phyloP scores from a whole-genome alignment of 805 yeast genomes.

The Lipomyces chichibuensis region DNA sequence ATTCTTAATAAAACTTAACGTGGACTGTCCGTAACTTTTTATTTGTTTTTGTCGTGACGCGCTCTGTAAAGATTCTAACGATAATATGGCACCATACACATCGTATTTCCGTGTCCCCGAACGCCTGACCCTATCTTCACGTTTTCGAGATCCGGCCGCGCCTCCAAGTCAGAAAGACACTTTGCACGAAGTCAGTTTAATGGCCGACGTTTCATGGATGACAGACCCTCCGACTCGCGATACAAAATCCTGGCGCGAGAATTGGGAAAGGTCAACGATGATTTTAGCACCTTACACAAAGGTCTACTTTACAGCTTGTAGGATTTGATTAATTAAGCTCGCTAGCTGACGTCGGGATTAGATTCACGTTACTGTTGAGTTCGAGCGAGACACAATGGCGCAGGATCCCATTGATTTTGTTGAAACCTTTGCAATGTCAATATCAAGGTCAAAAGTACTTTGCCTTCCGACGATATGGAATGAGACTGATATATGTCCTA shows the following conservation, averaged over 20 bases:
- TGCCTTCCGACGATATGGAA: not conserved
- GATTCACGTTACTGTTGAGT: constrained; percentile 3
- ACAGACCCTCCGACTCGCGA: constrained; percentile 2
- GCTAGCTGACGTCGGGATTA: not conserved
- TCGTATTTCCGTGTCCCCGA: not conserved
- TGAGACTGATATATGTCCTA: not conserved
- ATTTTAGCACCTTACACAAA: not conserved
- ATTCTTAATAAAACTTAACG: not conserved
- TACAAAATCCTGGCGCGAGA: not conserved
- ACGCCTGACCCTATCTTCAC: not conserved
- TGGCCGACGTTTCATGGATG: not conserved
- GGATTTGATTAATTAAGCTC: not conserved
- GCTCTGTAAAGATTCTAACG: not conserved
- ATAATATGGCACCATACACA: not conserved
- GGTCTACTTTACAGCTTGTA: not conserved
- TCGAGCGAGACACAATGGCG: not conserved
- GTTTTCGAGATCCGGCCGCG: not conserved
- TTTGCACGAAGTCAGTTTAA: not conserved
- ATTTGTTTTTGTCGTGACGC: not conserved
- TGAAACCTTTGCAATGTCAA: constrained; percentile 10
- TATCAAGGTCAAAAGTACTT: constrained; percentile 11
- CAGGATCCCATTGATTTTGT: not conserved
- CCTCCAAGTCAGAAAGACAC: not conserved
- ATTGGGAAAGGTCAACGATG: not conserved
- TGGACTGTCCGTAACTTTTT: not conserved